These are phyloP conservation scores for Kodamaea sp. DNA, from an alignment of 1,139 yeast genomes.

Conservation along the genomic window DNA sequence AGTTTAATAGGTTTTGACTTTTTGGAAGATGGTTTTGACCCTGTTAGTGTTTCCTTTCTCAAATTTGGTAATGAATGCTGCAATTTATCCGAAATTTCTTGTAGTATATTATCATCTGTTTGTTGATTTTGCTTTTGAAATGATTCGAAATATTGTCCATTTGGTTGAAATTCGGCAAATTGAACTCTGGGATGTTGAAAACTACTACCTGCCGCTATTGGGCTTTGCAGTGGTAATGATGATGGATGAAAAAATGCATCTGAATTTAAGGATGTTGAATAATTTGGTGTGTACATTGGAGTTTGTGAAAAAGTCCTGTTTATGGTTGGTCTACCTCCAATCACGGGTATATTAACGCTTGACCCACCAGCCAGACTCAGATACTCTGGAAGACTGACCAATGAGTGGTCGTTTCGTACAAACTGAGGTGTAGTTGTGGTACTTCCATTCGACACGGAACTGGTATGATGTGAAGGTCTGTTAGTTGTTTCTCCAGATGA, in stretches of 20 bases:
- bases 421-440: conserved; percentile 15
- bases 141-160: conserved; percentile 1
- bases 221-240: conserved; percentile 10
- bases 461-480: conserved; percentile 4
- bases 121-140: conserved; percentile 4
- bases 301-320: conserved; percentile 17
- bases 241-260: conserved; percentile 11
- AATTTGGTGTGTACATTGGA: conserved; percentile 8
- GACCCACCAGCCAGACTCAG: neutral
- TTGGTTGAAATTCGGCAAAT: conserved; percentile 1
- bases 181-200: conserved; percentile 3
- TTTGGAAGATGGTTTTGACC: conserved; percentile 8
- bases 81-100: conserved; percentile 7
- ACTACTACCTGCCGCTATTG: conserved; percentile 1
- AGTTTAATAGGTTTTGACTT: conserved; percentile 12
- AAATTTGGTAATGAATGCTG: conserved; percentile 12
- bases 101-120: conserved; percentile 5
- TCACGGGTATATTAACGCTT: conserved; percentile 7
- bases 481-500: neutral
- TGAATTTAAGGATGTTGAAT: conserved; percentile 8
- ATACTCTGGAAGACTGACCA: conserved; percentile 25
- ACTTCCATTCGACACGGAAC: conserved; percentile 11
- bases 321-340: conserved; percentile 11
- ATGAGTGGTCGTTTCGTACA: conserved; percentile 22
- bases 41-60: conserved; percentile 6